Evolutionary conservation across 2,329 filamentous ascomycete genomes (phyloP).

Genomic region (Claviceps sp.): DNA sequence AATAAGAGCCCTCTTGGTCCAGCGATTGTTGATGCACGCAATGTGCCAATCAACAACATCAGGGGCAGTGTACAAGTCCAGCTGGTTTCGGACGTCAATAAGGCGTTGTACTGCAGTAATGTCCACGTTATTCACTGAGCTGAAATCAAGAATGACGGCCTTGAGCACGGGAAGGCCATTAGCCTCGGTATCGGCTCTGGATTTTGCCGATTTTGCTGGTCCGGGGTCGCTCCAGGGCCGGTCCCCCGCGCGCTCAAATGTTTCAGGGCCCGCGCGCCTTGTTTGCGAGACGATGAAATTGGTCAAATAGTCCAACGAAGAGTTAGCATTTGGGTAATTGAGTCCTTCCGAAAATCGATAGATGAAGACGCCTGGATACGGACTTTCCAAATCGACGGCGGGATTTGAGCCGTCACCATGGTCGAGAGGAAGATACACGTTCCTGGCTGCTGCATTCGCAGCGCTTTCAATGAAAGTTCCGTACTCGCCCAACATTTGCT

Average conservation of each 20-base stretch:
- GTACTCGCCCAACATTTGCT: constrained; percentile 35
- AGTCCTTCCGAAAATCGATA: constrained; percentile 91
- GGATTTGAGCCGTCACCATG: constrained; percentile 89
- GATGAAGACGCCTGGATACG: constrained; percentile 88
- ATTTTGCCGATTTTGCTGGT: constrained; percentile 36
- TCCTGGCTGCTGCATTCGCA: constrained; percentile 45
- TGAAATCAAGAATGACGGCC: constrained; percentile 90
- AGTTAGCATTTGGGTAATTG: constrained; percentile 89
- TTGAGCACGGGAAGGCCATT: constrained; percentile 55
- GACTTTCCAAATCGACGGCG: constrained; percentile 60
- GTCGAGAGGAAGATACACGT: constrained; percentile 76
- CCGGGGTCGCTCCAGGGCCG: constrained; percentile 93
- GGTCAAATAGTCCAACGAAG: constrained; percentile 70
- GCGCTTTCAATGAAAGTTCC: constrained; percentile 36
- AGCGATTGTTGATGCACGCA: constrained; percentile 76
- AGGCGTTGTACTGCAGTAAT: constrained; percentile 84
- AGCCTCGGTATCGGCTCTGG: constrained; percentile 13
- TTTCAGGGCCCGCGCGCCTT: constrained; percentile 58
- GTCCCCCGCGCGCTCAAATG: constrained; percentile 56
- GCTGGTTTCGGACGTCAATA: constrained; percentile 88
- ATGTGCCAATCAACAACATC: constrained; percentile 89
- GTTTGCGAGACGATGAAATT: constrained; percentile 57
- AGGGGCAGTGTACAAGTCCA: constrained; percentile 72
- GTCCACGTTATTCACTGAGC: constrained; percentile 85
- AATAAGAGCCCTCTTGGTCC: constrained; percentile 83